Evolutionary conservation across 2,329 filamentous ascomycete genomes (phyloP), one percentile per base, ranked within the genome.

Genomic region (Colletotrichum paranaense): DNA sequence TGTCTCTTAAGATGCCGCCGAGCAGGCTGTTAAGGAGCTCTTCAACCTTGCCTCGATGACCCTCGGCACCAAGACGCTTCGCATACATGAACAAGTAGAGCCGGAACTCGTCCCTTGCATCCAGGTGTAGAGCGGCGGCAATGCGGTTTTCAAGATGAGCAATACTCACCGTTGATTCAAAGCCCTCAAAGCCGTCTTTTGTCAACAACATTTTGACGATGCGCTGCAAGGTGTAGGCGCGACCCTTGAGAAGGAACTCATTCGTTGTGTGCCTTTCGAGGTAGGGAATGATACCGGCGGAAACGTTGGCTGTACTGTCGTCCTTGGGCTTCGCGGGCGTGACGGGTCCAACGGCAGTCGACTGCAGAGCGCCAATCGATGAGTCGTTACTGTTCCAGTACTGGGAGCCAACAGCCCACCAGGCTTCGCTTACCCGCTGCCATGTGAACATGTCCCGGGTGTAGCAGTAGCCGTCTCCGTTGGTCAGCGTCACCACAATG

Each of bases 301-400:
- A 98, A 4, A 97, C 89, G 53, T 91, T 90, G 0, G 90, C 88
- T 0, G 85, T 84, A 49, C 87, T 85, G 9, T 85, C 83, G 46
- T 85, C 85, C 32, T 85, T 86, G 14, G 77, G 81, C 72, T 85
- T 86, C 38, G 81, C 84, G 24, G 87, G 86, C 9, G 85, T 83
- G 53, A 87, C 86, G 2, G 91, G 86, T 0, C 92, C 91, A 8
- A 92, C 88, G 11, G 91, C 91, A 1, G 91, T 92, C 2, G 94
- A 91, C 76, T 95, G 92, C 49, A 98, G 84, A 63, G 95, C 94
- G 60, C 93, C 92, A 66, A 98, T 91, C 0, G 95, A 95, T 1
- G 95, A 95, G 79, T 98, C 97, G 66, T 95, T 97, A 1, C 95
- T 97, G 82, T 99, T 98, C 97, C 97, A 99, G 82, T 99, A 99